phyloP scores from a whole-genome alignment of 2,329 filamentous ascomycete species.

The Hortaea werneckii region DNA sequence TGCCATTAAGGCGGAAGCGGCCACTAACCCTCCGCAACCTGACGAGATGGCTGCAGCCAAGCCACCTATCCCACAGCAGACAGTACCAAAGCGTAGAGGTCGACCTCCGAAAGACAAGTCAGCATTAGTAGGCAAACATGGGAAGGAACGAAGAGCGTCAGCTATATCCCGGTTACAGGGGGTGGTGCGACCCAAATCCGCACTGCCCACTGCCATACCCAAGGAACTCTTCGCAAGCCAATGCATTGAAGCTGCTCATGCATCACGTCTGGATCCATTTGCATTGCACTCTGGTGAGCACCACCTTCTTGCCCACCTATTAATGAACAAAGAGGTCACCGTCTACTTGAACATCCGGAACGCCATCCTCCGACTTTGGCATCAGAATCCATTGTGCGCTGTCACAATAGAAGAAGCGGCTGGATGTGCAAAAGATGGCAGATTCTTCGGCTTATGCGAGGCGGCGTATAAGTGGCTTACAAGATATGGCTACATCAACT shows the following conservation, averaged over 20 bases:
- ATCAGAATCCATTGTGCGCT: conserved; percentile 70
- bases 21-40: not conserved
- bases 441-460: conserved; percentile 82
- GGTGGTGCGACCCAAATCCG: conserved; percentile 42
- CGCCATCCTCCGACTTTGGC: conserved; percentile 83
- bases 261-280: conserved; percentile 82
- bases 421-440: conserved; percentile 75
- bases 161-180: conserved; percentile 16
- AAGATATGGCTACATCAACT: conserved; percentile 90
- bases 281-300: conserved; percentile 80
- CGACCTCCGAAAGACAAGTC: conserved; percentile 22
- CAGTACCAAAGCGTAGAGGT: conserved; percentile 18
- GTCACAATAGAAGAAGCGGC: conserved; percentile 78
- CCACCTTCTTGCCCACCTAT: conserved; percentile 63
- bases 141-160: conserved; percentile 13
- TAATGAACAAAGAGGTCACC: conserved; percentile 83
- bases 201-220: conserved; percentile 67
- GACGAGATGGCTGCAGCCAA: not conserved
- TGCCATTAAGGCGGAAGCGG: not conserved
- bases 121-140: conserved; percentile 4
- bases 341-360: conserved; percentile 95
- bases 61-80: not conserved
- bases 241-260: conserved; percentile 80
- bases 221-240: conserved; percentile 77
- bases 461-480: conserved; percentile 89